These are phyloP conservation scores for Rhizophagus prolifer DNA, from an alignment of 192 early-diverging fungal species.

Conservation along the genomic window DNA sequence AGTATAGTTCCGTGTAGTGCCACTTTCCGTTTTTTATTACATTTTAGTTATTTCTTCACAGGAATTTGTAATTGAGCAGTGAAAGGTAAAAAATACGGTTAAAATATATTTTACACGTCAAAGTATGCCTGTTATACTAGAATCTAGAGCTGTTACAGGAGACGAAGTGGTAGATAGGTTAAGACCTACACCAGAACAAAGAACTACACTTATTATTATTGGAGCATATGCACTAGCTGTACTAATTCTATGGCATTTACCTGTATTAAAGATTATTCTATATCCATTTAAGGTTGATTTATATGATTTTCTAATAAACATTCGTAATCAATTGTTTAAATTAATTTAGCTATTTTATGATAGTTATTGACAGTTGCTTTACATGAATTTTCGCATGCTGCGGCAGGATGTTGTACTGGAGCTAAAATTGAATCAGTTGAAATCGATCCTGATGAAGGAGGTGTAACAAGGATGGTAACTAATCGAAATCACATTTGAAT, in stretches of 20 bases:
- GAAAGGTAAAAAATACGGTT: no score
- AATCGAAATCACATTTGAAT: background rate
- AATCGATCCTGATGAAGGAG: conserved; percentile 92
- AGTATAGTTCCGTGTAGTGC: no score
- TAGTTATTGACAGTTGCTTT: conserved; percentile 86
- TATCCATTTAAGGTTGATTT: conserved; percentile 83
- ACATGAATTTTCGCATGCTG: conserved; percentile 95
- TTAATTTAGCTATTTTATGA: conserved; percentile 8
- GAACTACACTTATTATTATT: conserved; percentile 40
- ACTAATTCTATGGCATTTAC: conserved; percentile 84
- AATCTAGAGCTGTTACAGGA: background rate
- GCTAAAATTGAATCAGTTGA: conserved; percentile 86
- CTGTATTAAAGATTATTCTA: conserved; percentile 79
- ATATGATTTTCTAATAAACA: background rate
- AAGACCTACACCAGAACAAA: background rate
- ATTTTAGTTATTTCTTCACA: no score
- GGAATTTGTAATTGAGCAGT: no score
- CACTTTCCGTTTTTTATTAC: no score
- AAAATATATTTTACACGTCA: no score
- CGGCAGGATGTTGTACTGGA: conserved; percentile 83
- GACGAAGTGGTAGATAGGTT: background rate
- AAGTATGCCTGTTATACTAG: conserved; percentile 6
- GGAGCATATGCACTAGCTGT: conserved; percentile 68
- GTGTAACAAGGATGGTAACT: conserved; percentile 73
- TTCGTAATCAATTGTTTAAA: background rate